Evolutionary conservation across 2,329 filamentous ascomycete genomes (phyloP), one percentile per base, ranked within the genome.

Genomic region (Nectriaceae sp.): DNA sequence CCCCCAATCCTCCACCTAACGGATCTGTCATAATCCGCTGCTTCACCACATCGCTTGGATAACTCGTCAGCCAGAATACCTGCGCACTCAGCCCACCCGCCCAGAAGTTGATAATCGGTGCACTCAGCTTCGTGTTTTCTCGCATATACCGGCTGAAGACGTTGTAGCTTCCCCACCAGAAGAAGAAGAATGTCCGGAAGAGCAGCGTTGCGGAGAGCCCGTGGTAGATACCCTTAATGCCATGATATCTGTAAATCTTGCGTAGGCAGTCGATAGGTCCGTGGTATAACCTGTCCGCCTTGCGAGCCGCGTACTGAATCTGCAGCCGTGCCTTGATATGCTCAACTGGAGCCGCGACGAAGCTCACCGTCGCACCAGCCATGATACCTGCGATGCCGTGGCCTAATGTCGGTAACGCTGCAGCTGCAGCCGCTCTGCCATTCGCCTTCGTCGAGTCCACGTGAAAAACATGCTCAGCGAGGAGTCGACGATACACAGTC

Each of bases 141-240:
- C 81, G 75, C 65, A 97, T 75, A 50, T 78, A 72, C 19, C 83
- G 78, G 4, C 89, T 89, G 59, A 97, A 80, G 22, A 96, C 60
- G 63, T 97, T 93, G 74, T 99, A 99, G 51, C 85, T 88, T n/a
- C 86, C 85, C 94, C 94, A 99, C 92, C 92, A 97, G 75, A 87
- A 94, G 79, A 96, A 97, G 78, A 99, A 99, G 74, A 93, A 96
- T 13, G 85, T 84, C 16, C 94, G 83, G 75, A 97, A 97, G 40
- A 97, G 70, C 41, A 97, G 75, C 0, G 94, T 97, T 1, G 94
- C 89, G 31, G 72, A 76, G 11, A 99, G 79, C 1, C 94, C 94
- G 65, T 90, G 91, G 70, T 93, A 99, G 6, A 99, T 69, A 29
- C 93, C 94, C 19, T 71, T 66, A 3, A 97, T 62, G 39, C 94